Evolutionary conservation across 345 rosid species (phyloP).

Genomic region (Crucihimalaya himalaica): DNA sequence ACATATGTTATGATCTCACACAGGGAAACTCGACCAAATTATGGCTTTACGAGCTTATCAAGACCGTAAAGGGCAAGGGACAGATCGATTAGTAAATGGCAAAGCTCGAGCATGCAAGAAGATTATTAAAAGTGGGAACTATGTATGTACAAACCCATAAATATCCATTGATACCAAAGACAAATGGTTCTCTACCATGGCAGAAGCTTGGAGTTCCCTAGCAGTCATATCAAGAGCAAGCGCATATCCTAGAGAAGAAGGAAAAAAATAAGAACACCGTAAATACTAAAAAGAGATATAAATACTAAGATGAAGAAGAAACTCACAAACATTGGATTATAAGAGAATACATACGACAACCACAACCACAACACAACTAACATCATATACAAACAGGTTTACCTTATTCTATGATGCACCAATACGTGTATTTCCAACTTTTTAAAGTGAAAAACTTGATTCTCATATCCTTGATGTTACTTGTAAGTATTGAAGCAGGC

Average conservation of each 20-base stretch:
- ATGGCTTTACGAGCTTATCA: not conserved
- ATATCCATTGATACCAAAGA: not conserved
- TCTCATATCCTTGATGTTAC: not conserved
- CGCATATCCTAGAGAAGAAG: slow-evolving; percentile 60
- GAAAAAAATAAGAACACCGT: not conserved
- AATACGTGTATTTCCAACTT: not conserved
- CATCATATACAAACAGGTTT: not conserved
- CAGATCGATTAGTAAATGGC: not conserved
- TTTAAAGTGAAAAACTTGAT: not conserved
- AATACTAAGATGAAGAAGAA: slow-evolving; percentile 1
- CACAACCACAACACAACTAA: not conserved
- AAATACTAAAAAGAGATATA: not conserved
- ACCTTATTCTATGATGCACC: not conserved
- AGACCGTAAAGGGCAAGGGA: not conserved
- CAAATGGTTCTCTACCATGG: slow-evolving; percentile 55
- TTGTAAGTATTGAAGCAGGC: not conserved
- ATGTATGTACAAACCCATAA: not conserved
- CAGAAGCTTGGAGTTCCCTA: slow-evolving; percentile 79
- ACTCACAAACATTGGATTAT: not conserved
- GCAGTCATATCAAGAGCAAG: slow-evolving; percentile 96
- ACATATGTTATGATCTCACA: slow-evolving; percentile 6
- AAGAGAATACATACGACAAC: not conserved
- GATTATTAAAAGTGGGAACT: not conserved
- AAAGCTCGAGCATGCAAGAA: slow-evolving; percentile 2
- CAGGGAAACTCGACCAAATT: not conserved